Base-by-base conservation (phyloP, 352 stramenopile genomes). In the Pythium rhizo-oryzae region DNA sequence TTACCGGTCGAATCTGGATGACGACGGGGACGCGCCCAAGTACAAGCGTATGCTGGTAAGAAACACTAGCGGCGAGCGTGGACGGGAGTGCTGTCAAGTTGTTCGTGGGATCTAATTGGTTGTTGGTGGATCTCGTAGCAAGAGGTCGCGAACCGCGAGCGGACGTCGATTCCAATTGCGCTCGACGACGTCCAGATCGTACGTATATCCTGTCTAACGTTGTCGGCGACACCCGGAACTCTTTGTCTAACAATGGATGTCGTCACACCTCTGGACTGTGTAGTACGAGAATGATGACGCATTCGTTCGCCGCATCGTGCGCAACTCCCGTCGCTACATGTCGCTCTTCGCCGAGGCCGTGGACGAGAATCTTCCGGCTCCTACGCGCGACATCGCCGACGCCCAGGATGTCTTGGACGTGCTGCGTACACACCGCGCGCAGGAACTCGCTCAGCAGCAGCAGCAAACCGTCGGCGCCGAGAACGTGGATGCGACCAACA, bases 271-370 rank as follows among this genome's bases (percentile, higher is more conserved):
- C 21, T n/a, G n/a, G 43, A 18, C 19, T 57, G 15, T 39, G 16
- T 56, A 96, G 88, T 89, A 84, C 68, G 81, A 94, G 50, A 85
- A 93, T 41, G 91, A 97, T 52, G 75, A 90, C 11, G 77, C 78
- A 19, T 94, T 98, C 59, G 90, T 94, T 30, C 72, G 78, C 8
- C 94, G 91, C 56, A 92, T 98, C 54, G 59, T 87, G 59, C 80
- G 80, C 37, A 98, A 98, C 70, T 90, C 92, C 56, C 74, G 84
- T 8, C 79, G 93, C 24, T 98, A 97, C 81, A 82, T 97, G 25
- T 82, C 91, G 65, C 77, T 98, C 12, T 94, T 98, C 44, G 79
- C 85, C 0, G 85, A 97, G 64, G 92, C 89, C 15, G 89, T 97
- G 53, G 91, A 97, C 54, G 87, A 96, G 61, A 87, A 92, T 56